Base-by-base conservation (phyloP, 1,284 basidiomycete genomes). In the Fistulina hepatica region DNA sequence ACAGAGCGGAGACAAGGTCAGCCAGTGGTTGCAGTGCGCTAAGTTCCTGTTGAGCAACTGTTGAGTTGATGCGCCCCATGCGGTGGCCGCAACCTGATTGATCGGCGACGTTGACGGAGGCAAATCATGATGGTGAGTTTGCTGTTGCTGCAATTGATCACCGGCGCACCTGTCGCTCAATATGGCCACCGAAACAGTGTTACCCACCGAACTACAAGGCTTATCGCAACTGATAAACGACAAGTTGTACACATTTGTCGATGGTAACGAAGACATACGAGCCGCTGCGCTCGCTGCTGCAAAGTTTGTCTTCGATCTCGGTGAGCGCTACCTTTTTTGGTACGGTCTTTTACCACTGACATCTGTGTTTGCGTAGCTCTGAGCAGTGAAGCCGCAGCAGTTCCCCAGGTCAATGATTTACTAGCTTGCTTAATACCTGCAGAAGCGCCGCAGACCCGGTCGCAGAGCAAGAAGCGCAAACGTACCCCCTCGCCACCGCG, bases 241-340 rank as follows among this genome's bases (percentile, higher is more conserved):
- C 21, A 63, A 61, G 24, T 65, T 69, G 27, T 75, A 79, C 53
- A 57, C 59, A 5, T 58, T 84, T 45, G 71, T 71, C 10, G 52
- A 56, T 6, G 78, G 80, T 21, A 76, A 69, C 54, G 53, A 61
- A 25, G 66, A 71, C 31, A 63, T 89, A 22, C 67, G 71, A 16
- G 51, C 59, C 33, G 67, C 73, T 39, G 81, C 86, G 13, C 60
- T 91, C 31, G 53, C 62, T 37, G 85, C 81, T 9, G 63, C 80
- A 21, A 86, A 89, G 63, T 76, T 72, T 51, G 60, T 89, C 17
- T 93, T 91, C 48, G 82, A 92, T 55, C 61, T 82, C 23, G 81
- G 89, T 90, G 54, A 48, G 81, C 45, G 21, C 23, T 35, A 17
- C 35, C 19, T 13, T 33, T 33, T 22, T 17, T n/a, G 20, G 30